Conservation (phyloP, 2,329 filamentous ascomycete genomes). For the Pleurostoma richardsiae region DNA sequence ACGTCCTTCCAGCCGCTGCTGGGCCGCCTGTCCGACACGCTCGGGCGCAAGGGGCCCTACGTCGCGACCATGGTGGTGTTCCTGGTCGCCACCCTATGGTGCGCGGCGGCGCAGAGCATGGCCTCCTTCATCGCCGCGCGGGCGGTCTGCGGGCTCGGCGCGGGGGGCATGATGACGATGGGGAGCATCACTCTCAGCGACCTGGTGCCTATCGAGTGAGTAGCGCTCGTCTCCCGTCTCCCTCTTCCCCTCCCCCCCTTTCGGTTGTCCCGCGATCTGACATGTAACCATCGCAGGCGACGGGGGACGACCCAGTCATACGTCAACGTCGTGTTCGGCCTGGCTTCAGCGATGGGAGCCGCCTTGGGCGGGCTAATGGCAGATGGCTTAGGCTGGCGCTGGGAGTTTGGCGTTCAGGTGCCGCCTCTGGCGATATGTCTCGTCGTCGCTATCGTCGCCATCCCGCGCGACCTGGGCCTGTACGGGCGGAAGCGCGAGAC, state of each 20-base stretch:
- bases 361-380: conserved; percentile 66
- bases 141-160: conserved; percentile 67
- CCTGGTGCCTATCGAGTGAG: conserved; percentile 66
- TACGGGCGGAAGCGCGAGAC: conserved; percentile 36
- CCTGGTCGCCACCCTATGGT: conserved; percentile 61
- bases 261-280: neutral
- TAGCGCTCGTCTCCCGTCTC: conserved; percentile 19
- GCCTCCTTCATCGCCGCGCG: conserved; percentile 66
- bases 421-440: conserved; percentile 43
- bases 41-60: conserved; percentile 65
- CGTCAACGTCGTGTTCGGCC: conserved; percentile 60
- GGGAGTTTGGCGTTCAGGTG: conserved; percentile 63
- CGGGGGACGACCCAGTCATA: conserved; percentile 70
- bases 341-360: conserved; percentile 56
- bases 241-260: conserved; percentile 1
- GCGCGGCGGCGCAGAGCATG: conserved; percentile 62
- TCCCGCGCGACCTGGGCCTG: conserved; percentile 50
- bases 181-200: conserved; percentile 69
- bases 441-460: conserved; percentile 35
- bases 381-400: conserved; percentile 67
- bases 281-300: conserved; percentile 18
- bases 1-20: conserved; percentile 73
- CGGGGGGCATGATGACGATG: conserved; percentile 65
- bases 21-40: conserved; percentile 67
- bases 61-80: conserved; percentile 61